Conservation (phyloP, 192 early-diverging fungal species). For the Cladochytrium replicatum region DNA sequence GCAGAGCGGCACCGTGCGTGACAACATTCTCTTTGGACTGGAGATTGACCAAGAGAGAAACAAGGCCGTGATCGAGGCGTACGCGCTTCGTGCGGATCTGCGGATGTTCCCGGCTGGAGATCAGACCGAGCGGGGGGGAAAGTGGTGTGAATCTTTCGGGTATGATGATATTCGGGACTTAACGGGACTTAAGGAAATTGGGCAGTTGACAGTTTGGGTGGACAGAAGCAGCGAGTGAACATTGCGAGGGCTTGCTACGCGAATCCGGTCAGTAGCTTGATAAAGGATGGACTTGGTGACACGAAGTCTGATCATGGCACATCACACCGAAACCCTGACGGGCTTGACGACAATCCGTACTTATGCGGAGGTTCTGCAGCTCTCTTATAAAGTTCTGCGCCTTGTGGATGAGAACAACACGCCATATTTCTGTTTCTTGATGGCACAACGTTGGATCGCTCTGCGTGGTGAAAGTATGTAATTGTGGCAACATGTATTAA, state of each 20-base stretch:
- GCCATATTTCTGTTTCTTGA: neutral
- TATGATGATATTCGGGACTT: no score
- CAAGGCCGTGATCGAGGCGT: conserved; percentile 53
- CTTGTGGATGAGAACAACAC: neutral
- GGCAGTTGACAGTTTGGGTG: no score
- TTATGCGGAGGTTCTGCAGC: neutral
- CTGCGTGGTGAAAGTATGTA: neutral
- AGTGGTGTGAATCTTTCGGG: conserved; percentile 44
- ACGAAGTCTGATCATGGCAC: conserved; percentile 54
- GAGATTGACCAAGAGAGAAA: conserved; percentile 15
- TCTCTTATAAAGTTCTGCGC: neutral
- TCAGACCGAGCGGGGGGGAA: conserved; percentile 70
- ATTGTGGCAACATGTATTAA: no score
- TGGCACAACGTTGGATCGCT: neutral
- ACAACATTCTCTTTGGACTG: conserved; percentile 56
- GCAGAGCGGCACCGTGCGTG: conserved; percentile 40
- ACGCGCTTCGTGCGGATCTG: conserved; percentile 77
- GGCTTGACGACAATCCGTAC: conserved; percentile 1
- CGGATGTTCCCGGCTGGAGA: conserved; percentile 81
- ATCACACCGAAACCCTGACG: conserved; percentile 15
- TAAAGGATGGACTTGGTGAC: conserved; percentile 64
- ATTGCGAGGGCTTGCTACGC: no score
- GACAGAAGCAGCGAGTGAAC: no score
- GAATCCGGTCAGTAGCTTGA: conserved; percentile 41
- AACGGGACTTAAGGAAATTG: no score